Percentiles rank a stretch among this genome's conserved stretches.
Evolutionary conservation across 208 protist genomes (phyloP).

Genomic region (Wallacemonas sp.): DNA sequence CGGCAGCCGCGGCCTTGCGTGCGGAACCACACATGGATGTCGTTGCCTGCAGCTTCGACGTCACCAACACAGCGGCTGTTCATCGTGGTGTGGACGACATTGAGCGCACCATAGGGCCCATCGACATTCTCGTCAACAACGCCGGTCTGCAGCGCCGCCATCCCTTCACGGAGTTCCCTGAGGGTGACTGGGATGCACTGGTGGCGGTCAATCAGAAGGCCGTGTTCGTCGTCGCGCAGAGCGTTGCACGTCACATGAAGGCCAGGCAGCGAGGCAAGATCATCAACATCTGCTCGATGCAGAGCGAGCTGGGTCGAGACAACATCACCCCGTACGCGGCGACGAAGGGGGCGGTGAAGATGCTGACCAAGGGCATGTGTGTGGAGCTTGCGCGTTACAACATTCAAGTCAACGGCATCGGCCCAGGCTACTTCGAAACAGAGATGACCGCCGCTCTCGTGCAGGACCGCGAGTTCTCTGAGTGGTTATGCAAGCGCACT

Average conservation of each 20-base stretch:
- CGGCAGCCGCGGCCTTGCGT: not conserved
- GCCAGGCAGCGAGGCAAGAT: constrained; percentile 30
- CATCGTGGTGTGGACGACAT: constrained; percentile 11
- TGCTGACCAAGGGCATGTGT: constrained; percentile 42
- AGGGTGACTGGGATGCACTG: constrained; percentile 34
- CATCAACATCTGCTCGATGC: constrained; percentile 40
- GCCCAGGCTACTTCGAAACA: constrained; percentile 30
- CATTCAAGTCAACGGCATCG: constrained; percentile 46
- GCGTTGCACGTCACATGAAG: constrained; percentile 26
- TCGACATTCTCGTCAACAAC: constrained; percentile 61
- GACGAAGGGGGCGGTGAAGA: constrained; percentile 40
- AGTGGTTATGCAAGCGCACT: constrained; percentile 21
- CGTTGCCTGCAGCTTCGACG: constrained; percentile 7
- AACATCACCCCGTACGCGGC: constrained; percentile 45
- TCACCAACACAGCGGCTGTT: not conserved
- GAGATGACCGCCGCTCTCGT: constrained; percentile 24
- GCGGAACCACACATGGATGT: not conserved
- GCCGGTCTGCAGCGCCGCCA: constrained; percentile 40
- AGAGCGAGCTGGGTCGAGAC: constrained; percentile 21
- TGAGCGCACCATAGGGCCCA: constrained; percentile 22
- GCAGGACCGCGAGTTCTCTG: constrained; percentile 3
- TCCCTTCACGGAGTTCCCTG: constrained; percentile 25
- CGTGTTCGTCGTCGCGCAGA: constrained; percentile 30
- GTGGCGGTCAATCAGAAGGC: constrained; percentile 37
- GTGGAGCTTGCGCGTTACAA: constrained; percentile 31